Percentiles rank a stretch among this genome's conserved stretches.
Evolutionary conservation across 768 basidiomycete genomes (phyloP).

Genomic region (Mycena maculata): DNA sequence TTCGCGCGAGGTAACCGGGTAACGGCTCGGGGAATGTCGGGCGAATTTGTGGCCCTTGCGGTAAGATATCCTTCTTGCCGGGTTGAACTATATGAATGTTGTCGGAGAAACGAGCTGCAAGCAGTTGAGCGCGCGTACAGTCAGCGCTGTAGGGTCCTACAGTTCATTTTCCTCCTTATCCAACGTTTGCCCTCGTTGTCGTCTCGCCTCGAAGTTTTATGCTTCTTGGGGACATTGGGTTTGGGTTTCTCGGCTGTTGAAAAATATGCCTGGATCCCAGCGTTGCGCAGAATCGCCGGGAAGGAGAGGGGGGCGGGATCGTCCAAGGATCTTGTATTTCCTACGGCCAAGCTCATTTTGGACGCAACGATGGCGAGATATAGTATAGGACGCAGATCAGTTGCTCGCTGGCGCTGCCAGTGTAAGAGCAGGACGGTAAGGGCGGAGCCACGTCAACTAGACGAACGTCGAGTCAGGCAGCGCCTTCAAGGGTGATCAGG

Average conservation of each 20-base stretch:
- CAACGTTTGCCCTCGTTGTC: slow-evolving; percentile 85
- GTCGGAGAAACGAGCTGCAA: slow-evolving; percentile 72
- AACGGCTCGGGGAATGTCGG: slow-evolving; percentile 83
- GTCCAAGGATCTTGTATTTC: slow-evolving; percentile 23
- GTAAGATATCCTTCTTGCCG: slow-evolving; percentile 62
- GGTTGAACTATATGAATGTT: slow-evolving; percentile 82
- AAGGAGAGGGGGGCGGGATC: slow-evolving; percentile 65
- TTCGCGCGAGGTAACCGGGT: slow-evolving; percentile 76
- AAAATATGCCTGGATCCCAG: slow-evolving; percentile 60
- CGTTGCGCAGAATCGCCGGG: slow-evolving; percentile 75
- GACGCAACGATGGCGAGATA: too few species aligned
- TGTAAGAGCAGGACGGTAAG: too few species aligned
- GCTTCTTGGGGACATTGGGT: slow-evolving; percentile 50
- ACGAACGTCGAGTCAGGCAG: too few species aligned
- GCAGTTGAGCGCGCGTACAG: neutral
- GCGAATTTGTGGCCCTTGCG: slow-evolving; percentile 53
- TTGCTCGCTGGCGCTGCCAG: neutral
- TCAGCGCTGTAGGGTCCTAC: slow-evolving; percentile 50
- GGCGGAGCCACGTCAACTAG: too few species aligned
- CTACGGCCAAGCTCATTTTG: slow-evolving; percentile 11
- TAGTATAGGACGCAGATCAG: neutral
- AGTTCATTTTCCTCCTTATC: slow-evolving; percentile 81
- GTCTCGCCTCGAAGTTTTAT: slow-evolving; percentile 51
- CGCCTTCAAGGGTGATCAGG: too few species aligned
- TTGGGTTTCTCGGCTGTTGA: slow-evolving; percentile 29